phyloP scores from a whole-genome alignment of 192 early-diverging fungal genomes.

The Coemansia sp. region DNA sequence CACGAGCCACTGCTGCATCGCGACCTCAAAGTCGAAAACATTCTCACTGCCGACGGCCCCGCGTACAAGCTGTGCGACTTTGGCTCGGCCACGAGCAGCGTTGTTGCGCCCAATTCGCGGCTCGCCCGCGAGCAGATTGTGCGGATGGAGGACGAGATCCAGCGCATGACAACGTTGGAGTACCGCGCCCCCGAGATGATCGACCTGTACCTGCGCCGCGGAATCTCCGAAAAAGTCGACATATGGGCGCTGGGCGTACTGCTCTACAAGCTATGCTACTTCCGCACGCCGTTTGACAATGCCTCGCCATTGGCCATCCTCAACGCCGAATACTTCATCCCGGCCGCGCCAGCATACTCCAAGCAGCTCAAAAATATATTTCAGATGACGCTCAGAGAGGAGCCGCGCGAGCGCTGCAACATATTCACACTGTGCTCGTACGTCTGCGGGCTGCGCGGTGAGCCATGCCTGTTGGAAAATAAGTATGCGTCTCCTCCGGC shows the following conservation, averaged over 20 bases:
- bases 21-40: slow-evolving; percentile 85
- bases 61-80: slow-evolving; percentile 94
- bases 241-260: slow-evolving; percentile 89
- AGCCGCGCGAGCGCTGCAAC: slow-evolving; percentile 70
- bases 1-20: slow-evolving; percentile 82
- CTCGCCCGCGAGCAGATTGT: slow-evolving; percentile 68
- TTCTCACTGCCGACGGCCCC: slow-evolving; percentile 58
- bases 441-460: slow-evolving; percentile 60
- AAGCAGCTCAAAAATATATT: slow-evolving; percentile 57
- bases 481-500: slow-evolving; percentile 34
- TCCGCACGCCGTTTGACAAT: slow-evolving; percentile 94
- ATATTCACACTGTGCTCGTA: slow-evolving; percentile 75
- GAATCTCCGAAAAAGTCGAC: slow-evolving; percentile 82
- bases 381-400: slow-evolving; percentile 72
- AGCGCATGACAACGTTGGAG: slow-evolving; percentile 86
- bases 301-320: slow-evolving; percentile 83
- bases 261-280: slow-evolving; percentile 94
- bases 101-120: slow-evolving; percentile 15
- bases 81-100: slow-evolving; percentile 72
- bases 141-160: slow-evolving; percentile 85
- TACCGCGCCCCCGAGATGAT: slow-evolving; percentile 96
- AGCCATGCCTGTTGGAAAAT: slow-evolving; percentile 42
- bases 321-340: slow-evolving; percentile 82
- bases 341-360: slow-evolving; percentile 68
- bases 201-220: slow-evolving; percentile 82